Evolutionary conservation across 2,329 filamentous ascomycete genomes (phyloP).

Genomic region (Sphaerostilbella broomeana): DNA sequence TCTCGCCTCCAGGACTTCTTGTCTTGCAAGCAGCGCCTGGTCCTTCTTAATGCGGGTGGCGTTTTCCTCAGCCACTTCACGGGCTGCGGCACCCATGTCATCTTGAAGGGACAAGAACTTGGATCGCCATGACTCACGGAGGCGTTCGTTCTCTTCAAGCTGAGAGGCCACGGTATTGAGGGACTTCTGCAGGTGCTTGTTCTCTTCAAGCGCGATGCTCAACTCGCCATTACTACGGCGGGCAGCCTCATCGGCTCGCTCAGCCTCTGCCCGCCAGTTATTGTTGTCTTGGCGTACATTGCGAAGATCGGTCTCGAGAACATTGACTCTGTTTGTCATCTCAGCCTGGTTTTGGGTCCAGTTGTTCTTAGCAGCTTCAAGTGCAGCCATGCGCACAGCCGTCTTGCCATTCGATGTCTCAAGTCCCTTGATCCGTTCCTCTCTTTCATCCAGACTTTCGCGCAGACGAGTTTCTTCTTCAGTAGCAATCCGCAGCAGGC

Average conservation of each 20-base stretch:
- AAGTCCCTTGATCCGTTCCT: constrained; percentile 56
- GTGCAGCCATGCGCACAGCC: constrained; percentile 55
- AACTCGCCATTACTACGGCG: constrained; percentile 45
- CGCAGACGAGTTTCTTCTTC: constrained; percentile 66
- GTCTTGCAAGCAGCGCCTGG: constrained; percentile 68
- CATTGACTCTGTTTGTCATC: constrained; percentile 48
- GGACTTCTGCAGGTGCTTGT: constrained; percentile 67
- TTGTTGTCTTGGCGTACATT: constrained; percentile 50
- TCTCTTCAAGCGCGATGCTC: constrained; percentile 46
- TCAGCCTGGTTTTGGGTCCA: constrained; percentile 49
- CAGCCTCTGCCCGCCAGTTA: constrained; percentile 57
- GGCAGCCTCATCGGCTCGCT: constrained; percentile 48
- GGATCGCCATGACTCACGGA: constrained; percentile 74
- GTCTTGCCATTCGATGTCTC: constrained; percentile 51
- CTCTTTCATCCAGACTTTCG: constrained; percentile 60
- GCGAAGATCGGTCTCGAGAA: constrained; percentile 48
- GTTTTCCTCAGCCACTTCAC: constrained; percentile 77
- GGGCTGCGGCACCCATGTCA: constrained; percentile 74
- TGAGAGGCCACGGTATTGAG: constrained; percentile 70
- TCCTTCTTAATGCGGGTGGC: constrained; percentile 72
- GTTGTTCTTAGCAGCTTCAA: constrained; percentile 61
- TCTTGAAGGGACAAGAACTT: constrained; percentile 83
- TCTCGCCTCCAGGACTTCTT: constrained; percentile 70
- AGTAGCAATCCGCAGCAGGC: constrained; percentile 60
- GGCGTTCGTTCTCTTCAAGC: constrained; percentile 76